Evolutionary conservation across 352 stramenopile genomes (phyloP), one percentile per base, ranked within the genome.

Genomic region (Peronospora tabacina): DNA sequence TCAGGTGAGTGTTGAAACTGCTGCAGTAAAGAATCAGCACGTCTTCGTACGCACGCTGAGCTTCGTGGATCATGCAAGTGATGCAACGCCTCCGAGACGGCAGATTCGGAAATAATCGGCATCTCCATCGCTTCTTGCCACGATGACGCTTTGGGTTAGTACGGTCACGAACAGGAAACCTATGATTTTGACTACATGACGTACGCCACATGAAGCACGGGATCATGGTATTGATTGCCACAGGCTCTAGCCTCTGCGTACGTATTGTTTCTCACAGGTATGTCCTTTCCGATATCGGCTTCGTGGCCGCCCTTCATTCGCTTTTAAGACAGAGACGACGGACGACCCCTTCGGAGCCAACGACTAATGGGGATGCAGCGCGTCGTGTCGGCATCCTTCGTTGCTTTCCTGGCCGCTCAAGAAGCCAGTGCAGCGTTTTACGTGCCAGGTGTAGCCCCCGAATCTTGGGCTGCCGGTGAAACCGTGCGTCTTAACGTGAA

Each of bases 401-500:
- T 50, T 28, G 55, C 55, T 29, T 40, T 71, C 8, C 36, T 74
- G 12, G 46, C 32, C 7, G 30, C 59, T 26, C 39, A 49, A 2
- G 36, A 56, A 8, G 60, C 60, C 16, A 52, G 68, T 34, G 76
- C 80, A 10, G 82, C 80, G 22, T 93, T 93, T 50, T 94, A 91
- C 48, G 76, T 94, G 36, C 85, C 83, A 0, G 83, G 84, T 29
- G 84, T 94, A 34, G 81, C 85, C 20, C 85, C 83, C 44, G 69
- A 90, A 65, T 87, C 77, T 1, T 95, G 79, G 80, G 63, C 72
- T 7, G 79, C 83, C 3, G 75, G 81, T 44, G 87, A 97, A 37
- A 63, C 71, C 41, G 70, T 98, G 30, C 72, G 75, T 30, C 87
- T 98, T 37, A 97, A 97, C 58, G 95, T 98, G 12, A 98, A 99